These are phyloP conservation scores for Chlorella sorokiniana DNA, from an alignment of 139 green algal genomes.

Conservation along the genomic window DNA sequence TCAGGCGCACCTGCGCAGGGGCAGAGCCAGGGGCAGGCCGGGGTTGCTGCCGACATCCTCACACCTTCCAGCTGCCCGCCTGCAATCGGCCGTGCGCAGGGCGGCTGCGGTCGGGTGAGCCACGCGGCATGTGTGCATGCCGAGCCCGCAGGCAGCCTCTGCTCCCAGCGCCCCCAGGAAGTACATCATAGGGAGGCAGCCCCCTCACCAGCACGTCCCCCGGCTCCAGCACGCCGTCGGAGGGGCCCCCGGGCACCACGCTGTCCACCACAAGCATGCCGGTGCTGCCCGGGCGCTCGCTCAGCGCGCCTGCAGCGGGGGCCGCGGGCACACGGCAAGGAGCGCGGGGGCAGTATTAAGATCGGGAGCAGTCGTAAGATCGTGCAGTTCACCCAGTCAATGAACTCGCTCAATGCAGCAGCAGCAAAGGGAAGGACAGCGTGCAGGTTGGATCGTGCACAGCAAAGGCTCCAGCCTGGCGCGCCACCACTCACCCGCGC, in stretches of 20 bases:
- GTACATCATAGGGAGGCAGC: not conserved
- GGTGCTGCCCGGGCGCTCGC: conserved; percentile 43
- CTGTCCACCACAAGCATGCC: conserved; percentile 92
- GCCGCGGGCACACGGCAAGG: not conserved
- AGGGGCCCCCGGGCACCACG: conserved; percentile 76
- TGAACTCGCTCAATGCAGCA: too few species aligned
- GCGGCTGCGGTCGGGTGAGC: too few species aligned
- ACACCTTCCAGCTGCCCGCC: too few species aligned
- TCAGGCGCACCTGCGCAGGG: conserved; percentile 26
- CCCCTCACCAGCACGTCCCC: conserved; percentile 83
- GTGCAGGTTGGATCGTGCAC: too few species aligned
- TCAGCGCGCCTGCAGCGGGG: not conserved
- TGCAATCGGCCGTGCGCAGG: too few species aligned
- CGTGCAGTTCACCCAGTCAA: too few species aligned
- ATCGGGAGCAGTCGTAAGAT: not conserved
- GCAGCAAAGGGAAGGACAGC: too few species aligned
- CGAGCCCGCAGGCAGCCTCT: not conserved
- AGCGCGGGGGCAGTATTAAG: not conserved
- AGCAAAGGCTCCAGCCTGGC: too few species aligned
- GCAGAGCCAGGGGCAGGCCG: not conserved
- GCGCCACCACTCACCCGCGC: not conserved
- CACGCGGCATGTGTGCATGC: not conserved
- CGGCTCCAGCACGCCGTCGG: conserved; percentile 76
- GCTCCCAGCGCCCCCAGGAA: too few species aligned
- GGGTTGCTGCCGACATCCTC: not conserved